Evolutionary conservation across 805 yeast species (phyloP).

Genomic region (Scheffersomyces ergatensis): DNA sequence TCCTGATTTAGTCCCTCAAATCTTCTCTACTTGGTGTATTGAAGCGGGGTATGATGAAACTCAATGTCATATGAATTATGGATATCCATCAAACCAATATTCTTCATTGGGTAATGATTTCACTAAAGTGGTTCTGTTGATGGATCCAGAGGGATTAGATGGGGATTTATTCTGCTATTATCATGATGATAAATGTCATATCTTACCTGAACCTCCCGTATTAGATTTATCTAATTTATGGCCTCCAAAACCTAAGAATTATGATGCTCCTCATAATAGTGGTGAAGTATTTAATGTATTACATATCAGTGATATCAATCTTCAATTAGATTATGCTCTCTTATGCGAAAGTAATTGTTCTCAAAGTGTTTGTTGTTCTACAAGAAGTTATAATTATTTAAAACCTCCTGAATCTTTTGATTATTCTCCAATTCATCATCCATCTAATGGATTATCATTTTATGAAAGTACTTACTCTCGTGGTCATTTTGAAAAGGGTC

Average conservation of each 20-base stretch:
- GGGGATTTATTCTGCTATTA: slow-evolving; percentile 40
- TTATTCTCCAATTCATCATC: slow-evolving; percentile 10
- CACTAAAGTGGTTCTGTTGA: slow-evolving; percentile 46
- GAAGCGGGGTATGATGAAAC: slow-evolving; percentile 32
- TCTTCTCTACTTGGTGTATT: slow-evolving; percentile 44
- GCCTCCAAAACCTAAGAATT: slow-evolving; percentile 31
- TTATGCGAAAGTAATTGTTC: slow-evolving; percentile 62
- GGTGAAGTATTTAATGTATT: slow-evolving; percentile 53
- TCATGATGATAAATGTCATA: slow-evolving; percentile 13
- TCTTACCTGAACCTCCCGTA: slow-evolving; percentile 50
- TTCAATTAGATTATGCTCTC: slow-evolving; percentile 51
- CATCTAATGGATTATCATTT: slow-evolving; percentile 3
- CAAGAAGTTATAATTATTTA: slow-evolving; percentile 40
- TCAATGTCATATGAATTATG: slow-evolving; percentile 17
- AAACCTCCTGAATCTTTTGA: slow-evolving; percentile 30
- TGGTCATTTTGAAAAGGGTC: slow-evolving; percentile 13
- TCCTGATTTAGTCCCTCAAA: slow-evolving; percentile 40
- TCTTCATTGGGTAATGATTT: slow-evolving; percentile 31
- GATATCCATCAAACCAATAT: slow-evolving; percentile 28
- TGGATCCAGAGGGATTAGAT: slow-evolving; percentile 53
- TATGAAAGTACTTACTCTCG: slow-evolving; percentile 9
- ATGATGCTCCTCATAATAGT: slow-evolving; percentile 13
- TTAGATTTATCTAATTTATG: slow-evolving; percentile 36
- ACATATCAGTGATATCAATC: slow-evolving; percentile 67
- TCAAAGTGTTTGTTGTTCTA: slow-evolving; percentile 59